Percentiles rank a stretch among this genome's conserved stretches.
phyloP scores from a whole-genome alignment of 2,329 filamentous ascomycete genomes.

The Colletotrichum endophyticum region DNA sequence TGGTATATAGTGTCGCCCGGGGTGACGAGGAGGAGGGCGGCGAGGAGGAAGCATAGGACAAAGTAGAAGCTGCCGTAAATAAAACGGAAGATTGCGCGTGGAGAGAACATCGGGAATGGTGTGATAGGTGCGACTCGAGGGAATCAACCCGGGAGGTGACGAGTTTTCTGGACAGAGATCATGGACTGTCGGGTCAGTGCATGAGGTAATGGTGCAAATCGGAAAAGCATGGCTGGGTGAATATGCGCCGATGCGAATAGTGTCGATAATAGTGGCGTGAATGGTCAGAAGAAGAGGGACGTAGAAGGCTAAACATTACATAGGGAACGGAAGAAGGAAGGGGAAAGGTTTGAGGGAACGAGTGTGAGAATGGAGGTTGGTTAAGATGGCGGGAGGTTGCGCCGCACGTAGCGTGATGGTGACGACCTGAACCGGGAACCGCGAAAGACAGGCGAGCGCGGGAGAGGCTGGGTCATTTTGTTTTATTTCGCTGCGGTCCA shows the following conservation, averaged over 20 bases:
- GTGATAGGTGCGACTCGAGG: slow-evolving; percentile 7
- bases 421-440: background rate
- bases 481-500: slow-evolving; percentile 2
- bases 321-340: background rate
- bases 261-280: background rate
- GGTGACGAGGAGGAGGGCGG: slow-evolving; percentile 77
- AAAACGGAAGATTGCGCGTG: slow-evolving; percentile 72
- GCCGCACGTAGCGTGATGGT: slow-evolving; percentile 2
- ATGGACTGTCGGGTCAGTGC: slow-evolving; percentile 18
- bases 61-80: slow-evolving; percentile 83
- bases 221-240: slow-evolving; percentile 23
- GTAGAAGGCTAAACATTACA: slow-evolving; percentile 12
- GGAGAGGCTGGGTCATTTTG: slow-evolving; percentile 14
- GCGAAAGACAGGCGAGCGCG: background rate
- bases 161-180: slow-evolving; percentile 13
- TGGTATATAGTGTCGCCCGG: slow-evolving; percentile 84
- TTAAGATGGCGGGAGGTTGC: slow-evolving; percentile 5
- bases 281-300: background rate
- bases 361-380: slow-evolving; percentile 8
- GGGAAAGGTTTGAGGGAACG: background rate
- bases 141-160: slow-evolving; percentile 22
- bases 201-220: slow-evolving; percentile 26
- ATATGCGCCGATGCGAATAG: background rate
- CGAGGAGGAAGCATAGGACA: slow-evolving; percentile 74
- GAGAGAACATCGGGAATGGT: slow-evolving; percentile 38